Conservation (phyloP, 352 stramenopile genomes). For the Aphanomyces cochlioides region DNA sequence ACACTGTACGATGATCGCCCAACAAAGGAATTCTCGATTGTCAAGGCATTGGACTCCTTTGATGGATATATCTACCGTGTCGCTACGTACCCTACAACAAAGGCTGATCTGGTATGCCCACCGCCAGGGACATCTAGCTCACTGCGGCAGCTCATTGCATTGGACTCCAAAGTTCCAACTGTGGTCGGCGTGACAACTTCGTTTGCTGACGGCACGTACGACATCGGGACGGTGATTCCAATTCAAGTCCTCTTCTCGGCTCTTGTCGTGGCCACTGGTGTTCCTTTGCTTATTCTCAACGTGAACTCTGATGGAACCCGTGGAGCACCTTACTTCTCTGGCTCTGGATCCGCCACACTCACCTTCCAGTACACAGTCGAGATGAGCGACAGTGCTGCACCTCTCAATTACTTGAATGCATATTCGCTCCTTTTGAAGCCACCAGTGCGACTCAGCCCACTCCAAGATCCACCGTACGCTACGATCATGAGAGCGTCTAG, state of each 20-base stretch:
- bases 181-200: constrained; percentile 46
- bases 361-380: constrained; percentile 51
- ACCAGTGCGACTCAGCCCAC: neutral
- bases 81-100: constrained; percentile 45
- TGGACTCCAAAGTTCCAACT: constrained; percentile 48
- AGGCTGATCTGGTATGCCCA: constrained; percentile 42
- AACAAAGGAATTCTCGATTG: constrained; percentile 44
- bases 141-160: constrained; percentile 41
- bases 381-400: constrained; percentile 42
- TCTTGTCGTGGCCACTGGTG: constrained; percentile 38
- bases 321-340: constrained; percentile 49
- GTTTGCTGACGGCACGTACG: constrained; percentile 55
- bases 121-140: constrained; percentile 43
- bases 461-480: neutral
- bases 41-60: constrained; percentile 41
- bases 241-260: constrained; percentile 57
- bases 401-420: constrained; percentile 47
- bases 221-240: constrained; percentile 50
- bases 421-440: constrained; percentile 41
- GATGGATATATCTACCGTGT: constrained; percentile 46
- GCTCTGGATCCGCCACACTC: constrained; percentile 45
- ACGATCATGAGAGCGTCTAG: constrained; percentile 40
- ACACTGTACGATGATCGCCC: constrained; percentile 54
- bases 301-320: constrained; percentile 37
- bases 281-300: constrained; percentile 53